phyloP scores from a whole-genome alignment of 139 green algal genomes.

The Chlamydomonas urium region DNA sequence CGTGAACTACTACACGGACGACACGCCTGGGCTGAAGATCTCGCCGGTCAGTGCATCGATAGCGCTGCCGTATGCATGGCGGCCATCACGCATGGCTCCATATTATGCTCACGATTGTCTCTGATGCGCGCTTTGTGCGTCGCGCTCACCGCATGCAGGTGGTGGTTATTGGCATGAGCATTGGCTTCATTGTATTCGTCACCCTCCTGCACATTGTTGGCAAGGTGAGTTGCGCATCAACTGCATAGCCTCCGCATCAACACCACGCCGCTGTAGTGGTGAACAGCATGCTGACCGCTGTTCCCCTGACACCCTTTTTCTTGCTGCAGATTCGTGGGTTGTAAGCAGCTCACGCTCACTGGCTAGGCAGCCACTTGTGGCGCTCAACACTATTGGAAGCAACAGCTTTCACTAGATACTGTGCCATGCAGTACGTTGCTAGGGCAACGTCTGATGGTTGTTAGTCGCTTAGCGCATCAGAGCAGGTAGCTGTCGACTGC shows the following conservation, averaged over 20 bases:
- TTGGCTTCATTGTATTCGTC: constrained; percentile 73
- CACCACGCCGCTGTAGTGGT: not conserved
- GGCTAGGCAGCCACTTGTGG: not conserved
- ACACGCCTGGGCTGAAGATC: constrained; percentile 70
- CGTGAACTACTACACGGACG: constrained; percentile 76
- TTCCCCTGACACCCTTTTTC: not conserved
- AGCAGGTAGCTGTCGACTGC: no score
- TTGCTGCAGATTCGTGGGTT: not conserved
- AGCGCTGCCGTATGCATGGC: no score
- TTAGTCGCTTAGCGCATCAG: no score
- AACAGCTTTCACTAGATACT: no score
- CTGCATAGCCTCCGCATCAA: not conserved
- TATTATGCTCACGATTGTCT: not conserved
- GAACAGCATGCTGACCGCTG: not conserved
- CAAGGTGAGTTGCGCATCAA: constrained; percentile 60
- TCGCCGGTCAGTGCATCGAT: constrained; percentile 67
- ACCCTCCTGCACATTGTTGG: constrained; percentile 71
- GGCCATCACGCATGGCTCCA: not conserved
- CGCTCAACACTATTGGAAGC: no score
- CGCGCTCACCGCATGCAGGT: constrained; percentile 50
- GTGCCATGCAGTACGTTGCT: no score
- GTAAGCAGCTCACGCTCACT: not conserved
- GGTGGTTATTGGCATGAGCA: constrained; percentile 65
- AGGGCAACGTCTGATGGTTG: no score
- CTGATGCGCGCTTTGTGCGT: no score